phyloP scores from a whole-genome alignment of 768 basidiomycete species.

The Neoboletus subvelutipes region DNA sequence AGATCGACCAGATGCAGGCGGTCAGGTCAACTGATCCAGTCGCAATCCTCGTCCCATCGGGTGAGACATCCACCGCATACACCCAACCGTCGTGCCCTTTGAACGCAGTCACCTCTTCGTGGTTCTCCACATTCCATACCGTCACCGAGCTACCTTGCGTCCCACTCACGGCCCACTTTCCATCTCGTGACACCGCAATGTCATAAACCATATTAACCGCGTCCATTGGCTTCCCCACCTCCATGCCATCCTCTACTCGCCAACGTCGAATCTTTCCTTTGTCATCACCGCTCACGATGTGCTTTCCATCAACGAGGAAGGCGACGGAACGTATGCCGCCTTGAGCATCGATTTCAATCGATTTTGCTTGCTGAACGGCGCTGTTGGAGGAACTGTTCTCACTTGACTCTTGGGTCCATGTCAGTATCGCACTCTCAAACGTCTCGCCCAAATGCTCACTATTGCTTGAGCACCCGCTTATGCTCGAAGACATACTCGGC shows the following conservation, averaged over 20 bases:
- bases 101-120: background rate
- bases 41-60: background rate
- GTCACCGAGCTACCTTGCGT: background rate
- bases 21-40: background rate
- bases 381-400: no score
- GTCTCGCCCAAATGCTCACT: background rate
- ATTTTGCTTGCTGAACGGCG: background rate
- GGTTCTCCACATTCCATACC: background rate
- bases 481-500: background rate
- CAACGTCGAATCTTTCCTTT: background rate
- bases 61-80: background rate
- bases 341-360: background rate
- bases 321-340: background rate
- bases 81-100: background rate
- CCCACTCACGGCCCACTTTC: background rate
- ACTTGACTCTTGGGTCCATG: background rate
- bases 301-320: background rate
- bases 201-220: background rate
- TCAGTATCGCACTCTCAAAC: background rate
- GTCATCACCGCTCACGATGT: background rate
- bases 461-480: no score
- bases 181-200: background rate
- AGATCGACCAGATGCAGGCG: slow-evolving; percentile 8
- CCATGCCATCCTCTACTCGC: background rate
- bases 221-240: background rate